Evolutionary conservation across 2,329 filamentous ascomycete species (phyloP).

Genomic region (Sporothrix brasiliensis): DNA sequence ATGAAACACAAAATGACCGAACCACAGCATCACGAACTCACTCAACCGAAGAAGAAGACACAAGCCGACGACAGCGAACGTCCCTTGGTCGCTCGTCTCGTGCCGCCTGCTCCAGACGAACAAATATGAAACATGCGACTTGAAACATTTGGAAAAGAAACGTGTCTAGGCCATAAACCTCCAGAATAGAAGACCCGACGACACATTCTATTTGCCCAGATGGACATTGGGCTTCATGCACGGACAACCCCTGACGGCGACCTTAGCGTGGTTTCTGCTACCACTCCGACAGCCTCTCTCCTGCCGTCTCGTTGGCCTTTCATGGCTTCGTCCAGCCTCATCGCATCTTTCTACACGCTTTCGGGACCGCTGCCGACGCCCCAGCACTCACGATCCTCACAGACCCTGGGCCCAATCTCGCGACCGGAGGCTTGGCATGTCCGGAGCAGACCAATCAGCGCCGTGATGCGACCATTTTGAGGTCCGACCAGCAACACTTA

Average conservation of each 20-base stretch:
- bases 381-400: background rate
- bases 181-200: background rate
- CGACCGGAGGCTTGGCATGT: background rate
- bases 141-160: conserved; percentile 24
- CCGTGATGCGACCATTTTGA: background rate
- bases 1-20: conserved; percentile 2
- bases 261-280: conserved; percentile 18
- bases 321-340: background rate
- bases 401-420: conserved; percentile 5
- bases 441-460: conserved; percentile 19
- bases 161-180: background rate
- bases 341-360: background rate
- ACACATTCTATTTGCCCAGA: conserved; percentile 22
- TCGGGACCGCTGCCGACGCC: conserved; percentile 10
- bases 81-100: background rate
- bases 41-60: background rate
- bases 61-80: background rate
- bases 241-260: conserved; percentile 20
- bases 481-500: conserved; percentile 12
- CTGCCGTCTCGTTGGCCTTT: background rate
- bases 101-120: background rate
- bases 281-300: background rate
- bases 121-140: conserved; percentile 25
- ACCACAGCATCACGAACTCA: background rate
- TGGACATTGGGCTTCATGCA: conserved; percentile 11